Percentiles rank a stretch among this genome's conserved stretches.
Conservation (phyloP, 116 monocot genomes). For the Papilionanthe hybrid region DNA sequence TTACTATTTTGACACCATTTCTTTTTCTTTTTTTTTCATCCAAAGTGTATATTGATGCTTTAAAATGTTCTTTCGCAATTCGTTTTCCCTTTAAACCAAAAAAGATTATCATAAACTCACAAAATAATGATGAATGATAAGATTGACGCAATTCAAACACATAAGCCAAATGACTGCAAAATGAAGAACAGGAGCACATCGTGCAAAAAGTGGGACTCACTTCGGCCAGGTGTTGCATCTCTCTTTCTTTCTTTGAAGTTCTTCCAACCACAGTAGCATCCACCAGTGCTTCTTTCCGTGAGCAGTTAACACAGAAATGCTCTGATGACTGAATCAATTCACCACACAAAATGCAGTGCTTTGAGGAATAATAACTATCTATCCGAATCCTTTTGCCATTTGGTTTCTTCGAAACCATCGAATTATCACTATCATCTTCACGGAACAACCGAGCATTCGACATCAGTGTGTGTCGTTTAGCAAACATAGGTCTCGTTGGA, state of each 20-base stretch:
- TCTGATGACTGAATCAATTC: conserved; percentile 45
- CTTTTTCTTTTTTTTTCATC: neutral
- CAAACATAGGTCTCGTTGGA: conserved; percentile 24
- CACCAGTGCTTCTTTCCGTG: conserved; percentile 39
- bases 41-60: neutral
- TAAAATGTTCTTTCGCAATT: neutral
- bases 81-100: neutral
- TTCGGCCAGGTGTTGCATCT: conserved; percentile 67
- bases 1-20: too few relatives aligned
- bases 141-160: neutral
- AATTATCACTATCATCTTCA: conserved; percentile 21
- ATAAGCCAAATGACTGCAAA: neutral
- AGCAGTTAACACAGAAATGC: conserved; percentile 58
- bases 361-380: conserved; percentile 76
- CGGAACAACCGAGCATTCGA: conserved; percentile 20
- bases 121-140: neutral
- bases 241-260: conserved; percentile 68
- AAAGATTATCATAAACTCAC: neutral
- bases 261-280: conserved; percentile 55
- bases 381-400: conserved; percentile 59
- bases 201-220: conserved; percentile 36
- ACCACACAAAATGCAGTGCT: conserved; percentile 70
- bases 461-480: conserved; percentile 24
- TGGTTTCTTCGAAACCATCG: conserved; percentile 16
- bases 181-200: neutral